Percentiles rank a stretch among this genome's conserved stretches.
phyloP scores from a whole-genome alignment of 345 rosid species.

The Rhizophora apiculata region DNA sequence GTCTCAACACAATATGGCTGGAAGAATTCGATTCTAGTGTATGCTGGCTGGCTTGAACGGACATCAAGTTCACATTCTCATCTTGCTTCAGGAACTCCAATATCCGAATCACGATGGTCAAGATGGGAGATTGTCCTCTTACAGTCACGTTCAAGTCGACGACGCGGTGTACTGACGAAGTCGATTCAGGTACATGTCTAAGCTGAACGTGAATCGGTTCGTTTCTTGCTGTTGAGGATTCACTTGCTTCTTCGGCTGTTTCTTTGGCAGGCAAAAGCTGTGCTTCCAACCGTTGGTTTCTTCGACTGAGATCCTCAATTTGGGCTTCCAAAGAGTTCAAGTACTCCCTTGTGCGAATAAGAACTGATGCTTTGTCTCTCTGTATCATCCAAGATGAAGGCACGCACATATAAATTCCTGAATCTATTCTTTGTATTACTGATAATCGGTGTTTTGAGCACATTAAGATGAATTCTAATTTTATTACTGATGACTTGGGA shows the following conservation, averaged over 20 bases:
- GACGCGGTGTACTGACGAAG: slow-evolving; percentile 34
- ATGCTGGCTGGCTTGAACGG: slow-evolving; percentile 48
- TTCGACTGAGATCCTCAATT: slow-evolving; percentile 44
- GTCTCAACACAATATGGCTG: slow-evolving; percentile 39
- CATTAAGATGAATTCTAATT: too few species aligned
- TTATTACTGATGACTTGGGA: too few species aligned
- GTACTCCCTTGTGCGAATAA: slow-evolving; percentile 50
- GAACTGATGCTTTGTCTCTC: slow-evolving; percentile 80
- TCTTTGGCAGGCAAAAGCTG: slow-evolving; percentile 25
- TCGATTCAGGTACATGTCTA: slow-evolving; percentile 34
- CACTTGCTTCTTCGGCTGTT: slow-evolving; percentile 21
- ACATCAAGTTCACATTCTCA: slow-evolving; percentile 44
- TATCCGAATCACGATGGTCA: slow-evolving; percentile 44
- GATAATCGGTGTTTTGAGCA: too few species aligned
- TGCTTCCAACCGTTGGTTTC: slow-evolving; percentile 46
- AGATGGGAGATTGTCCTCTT: slow-evolving; percentile 36
- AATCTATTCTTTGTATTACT: too few species aligned
- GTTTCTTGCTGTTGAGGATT: not conserved
- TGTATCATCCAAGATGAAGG: slow-evolving; percentile 10
- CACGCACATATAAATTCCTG: not conserved
- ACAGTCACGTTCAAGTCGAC: slow-evolving; percentile 49
- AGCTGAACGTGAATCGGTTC: slow-evolving; percentile 40
- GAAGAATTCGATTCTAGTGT: slow-evolving; percentile 22
- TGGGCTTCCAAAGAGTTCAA: slow-evolving; percentile 46
- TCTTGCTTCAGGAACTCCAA: slow-evolving; percentile 61